These are phyloP conservation scores for Sugiyamaella boreocaroliniensis DNA, from an alignment of 805 yeast genomes.

Conservation along the genomic window DNA sequence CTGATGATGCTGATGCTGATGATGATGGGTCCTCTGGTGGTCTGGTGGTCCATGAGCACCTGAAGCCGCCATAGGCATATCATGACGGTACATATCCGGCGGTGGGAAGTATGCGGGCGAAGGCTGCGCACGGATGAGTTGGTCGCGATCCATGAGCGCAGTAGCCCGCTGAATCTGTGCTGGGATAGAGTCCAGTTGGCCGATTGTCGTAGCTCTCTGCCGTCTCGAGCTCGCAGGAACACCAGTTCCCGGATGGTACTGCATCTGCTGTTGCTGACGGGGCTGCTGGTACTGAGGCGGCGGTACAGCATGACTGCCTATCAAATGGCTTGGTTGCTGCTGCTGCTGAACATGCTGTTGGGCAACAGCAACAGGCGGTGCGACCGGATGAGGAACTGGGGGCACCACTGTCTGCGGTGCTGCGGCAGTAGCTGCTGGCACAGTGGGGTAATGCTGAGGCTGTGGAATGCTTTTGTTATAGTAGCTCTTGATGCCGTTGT, in stretches of 20 bases:
- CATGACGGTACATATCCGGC: constrained; percentile 24
- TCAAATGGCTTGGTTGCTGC: not conserved
- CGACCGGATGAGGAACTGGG: too few species aligned
- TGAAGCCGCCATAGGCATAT: not conserved
- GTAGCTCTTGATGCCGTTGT: constrained; percentile 6
- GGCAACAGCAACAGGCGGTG: too few species aligned
- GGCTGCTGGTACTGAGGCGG: constrained; percentile 4
- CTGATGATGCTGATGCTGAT: not conserved
- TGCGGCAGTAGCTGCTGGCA: not conserved
- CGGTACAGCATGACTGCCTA: not conserved
- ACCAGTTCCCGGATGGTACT: constrained; percentile 1
- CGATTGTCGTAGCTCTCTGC: constrained; percentile 36
- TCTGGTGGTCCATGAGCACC: not conserved
- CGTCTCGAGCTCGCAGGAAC: constrained; percentile 17
- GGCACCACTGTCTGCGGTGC: not conserved
- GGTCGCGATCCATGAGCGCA: constrained; percentile 34
- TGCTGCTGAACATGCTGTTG: not conserved
- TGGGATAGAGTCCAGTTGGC: constrained; percentile 35
- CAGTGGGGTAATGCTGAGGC: constrained; percentile 2
- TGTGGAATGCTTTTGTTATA: not conserved
- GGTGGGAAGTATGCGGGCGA: constrained; percentile 38
- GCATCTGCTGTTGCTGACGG: constrained; percentile 5
- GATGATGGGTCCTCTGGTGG: not conserved
- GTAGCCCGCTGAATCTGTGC: constrained; percentile 37
- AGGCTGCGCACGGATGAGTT: constrained; percentile 34